Conservation (phyloP, 2,329 filamentous ascomycete species). For the Colletotrichum orchidophilum region DNA sequence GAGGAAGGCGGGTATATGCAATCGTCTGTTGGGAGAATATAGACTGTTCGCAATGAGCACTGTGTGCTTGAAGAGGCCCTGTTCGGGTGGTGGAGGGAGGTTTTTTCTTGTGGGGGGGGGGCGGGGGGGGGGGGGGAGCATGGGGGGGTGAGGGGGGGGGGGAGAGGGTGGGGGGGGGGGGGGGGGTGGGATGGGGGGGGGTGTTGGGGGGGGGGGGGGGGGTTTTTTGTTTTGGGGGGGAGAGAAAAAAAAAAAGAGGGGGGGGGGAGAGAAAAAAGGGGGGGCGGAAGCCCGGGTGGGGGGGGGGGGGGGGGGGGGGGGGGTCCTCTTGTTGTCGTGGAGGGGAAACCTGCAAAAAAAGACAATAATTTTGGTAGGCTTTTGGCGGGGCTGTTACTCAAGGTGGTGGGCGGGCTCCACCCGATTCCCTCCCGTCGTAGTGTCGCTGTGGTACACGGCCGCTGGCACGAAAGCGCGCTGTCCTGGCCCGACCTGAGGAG, state of each 20-base stretch:
- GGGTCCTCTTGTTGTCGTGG: constrained; percentile 14
- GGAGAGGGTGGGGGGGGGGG: not conserved
- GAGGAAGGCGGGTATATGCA: constrained; percentile 17
- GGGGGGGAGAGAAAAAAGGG: constrained; percentile 22
- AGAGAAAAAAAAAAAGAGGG: constrained; percentile 16
- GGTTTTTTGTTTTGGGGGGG: not conserved
- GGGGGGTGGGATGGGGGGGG: not conserved
- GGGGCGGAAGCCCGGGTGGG: constrained; percentile 31
- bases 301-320: constrained; percentile 15
- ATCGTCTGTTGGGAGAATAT: constrained; percentile 6
- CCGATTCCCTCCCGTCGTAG: not conserved
- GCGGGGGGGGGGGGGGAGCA: constrained; percentile 27
- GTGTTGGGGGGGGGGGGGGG: not conserved
- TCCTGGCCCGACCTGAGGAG: not conserved
- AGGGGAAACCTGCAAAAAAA: constrained; percentile 31
- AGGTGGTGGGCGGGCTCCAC: not conserved
- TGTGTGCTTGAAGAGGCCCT: constrained; percentile 5
- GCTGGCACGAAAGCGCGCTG: not conserved
- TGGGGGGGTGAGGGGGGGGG: constrained; percentile 21
- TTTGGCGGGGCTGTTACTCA: constrained; percentile 29
- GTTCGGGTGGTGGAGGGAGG: not conserved
- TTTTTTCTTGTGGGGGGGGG: not conserved
- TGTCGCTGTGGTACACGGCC: not conserved
- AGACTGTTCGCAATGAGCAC: constrained; percentile 10
- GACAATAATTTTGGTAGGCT: constrained; percentile 31